Base-by-base conservation (phyloP, 116 monocot species). In the Cymodocea nodosa region DNA sequence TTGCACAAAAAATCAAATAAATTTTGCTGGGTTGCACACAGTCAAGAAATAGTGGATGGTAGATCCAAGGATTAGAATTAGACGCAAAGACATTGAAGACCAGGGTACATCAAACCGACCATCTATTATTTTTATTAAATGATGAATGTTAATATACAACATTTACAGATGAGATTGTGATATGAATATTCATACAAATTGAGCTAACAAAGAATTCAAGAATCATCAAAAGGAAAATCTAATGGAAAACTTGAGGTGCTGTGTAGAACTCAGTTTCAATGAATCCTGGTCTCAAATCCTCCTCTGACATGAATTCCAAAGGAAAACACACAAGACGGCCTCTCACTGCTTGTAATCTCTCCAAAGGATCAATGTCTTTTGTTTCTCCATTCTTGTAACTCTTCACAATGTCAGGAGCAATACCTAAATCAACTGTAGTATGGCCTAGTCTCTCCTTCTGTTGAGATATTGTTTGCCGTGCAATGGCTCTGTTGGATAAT, bases 281-380 rank as follows among this genome's bases (percentile, higher is more conserved):
- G 64, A 97, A 85, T n/a, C 67, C 79, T 9, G 97, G 97, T 74
- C 83, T 76, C 62, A 98, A 70, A 72, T 98, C 86, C 73, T 91
- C 97, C 62, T 79, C 53, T 57, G 84, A 86, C 97, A 98, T 91
- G 68, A 91, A 98, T 35, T 98, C 71, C 60, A 91, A 60, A 0
- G 97, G 97, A 65, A 98, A 98, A 51, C 76, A 84, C 75, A 98
- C 97, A 36, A 98, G 85, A 66, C 86, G 85, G 12, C 97, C 97
- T 69, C 72, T 85, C 48, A 88, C 74, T 0, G 82, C 53, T 24
- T 80, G 59, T 64, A 98, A 80, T 70, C 78, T 84, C 70, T 91
- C 85, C 71, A 79, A 24, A 22, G 91, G 81, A 68, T 88, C 79
- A 0, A 73, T 72, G 12, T 60, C 64, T 54, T 67, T 66, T 22